A percentile compares a stretch with the other conserved stretches of the same genome.
phyloP scores from a whole-genome alignment of 2,329 filamentous ascomycete genomes.

The Cercospora zeae-maydis region DNA sequence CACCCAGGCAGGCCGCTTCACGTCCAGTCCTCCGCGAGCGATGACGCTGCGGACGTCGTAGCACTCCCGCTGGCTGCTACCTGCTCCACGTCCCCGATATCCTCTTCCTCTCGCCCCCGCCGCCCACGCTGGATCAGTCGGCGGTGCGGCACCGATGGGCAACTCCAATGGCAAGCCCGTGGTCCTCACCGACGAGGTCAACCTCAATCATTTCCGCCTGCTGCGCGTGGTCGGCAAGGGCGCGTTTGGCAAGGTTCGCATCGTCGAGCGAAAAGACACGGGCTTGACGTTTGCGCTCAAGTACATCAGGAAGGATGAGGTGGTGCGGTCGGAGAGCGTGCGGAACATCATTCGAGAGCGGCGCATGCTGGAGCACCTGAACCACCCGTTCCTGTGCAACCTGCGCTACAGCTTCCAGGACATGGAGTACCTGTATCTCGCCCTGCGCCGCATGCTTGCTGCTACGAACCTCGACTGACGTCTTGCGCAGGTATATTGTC shows the following conservation, averaged over 20 bases:
- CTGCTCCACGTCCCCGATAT: background rate
- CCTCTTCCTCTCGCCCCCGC: background rate
- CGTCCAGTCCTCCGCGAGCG: conserved; percentile 5
- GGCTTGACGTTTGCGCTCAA: conserved; percentile 92
- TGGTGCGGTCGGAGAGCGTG: conserved; percentile 95
- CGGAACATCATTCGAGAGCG: conserved; percentile 97
- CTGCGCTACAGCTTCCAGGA: conserved; percentile 98
- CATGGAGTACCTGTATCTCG: conserved; percentile 84
- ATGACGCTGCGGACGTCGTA: conserved; percentile 7
- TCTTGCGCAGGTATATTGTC: conserved; percentile 67
- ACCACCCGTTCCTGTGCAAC: conserved; percentile 97
- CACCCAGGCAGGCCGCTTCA: background rate
- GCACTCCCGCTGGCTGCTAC: background rate
- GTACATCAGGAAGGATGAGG: conserved; percentile 98
- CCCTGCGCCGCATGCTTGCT: background rate
- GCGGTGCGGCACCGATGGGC: conserved; percentile 60
- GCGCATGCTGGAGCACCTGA: conserved; percentile 95
- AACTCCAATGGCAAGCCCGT: conserved; percentile 93
- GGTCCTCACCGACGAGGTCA: conserved; percentile 91
- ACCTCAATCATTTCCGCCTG: conserved; percentile 94
- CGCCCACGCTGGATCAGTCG: background rate
- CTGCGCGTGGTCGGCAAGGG: conserved; percentile 94
- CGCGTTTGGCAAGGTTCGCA: conserved; percentile 97
- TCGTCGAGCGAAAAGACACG: conserved; percentile 96
- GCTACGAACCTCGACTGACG: conserved; percentile 31